Evolutionary conservation across 1,284 basidiomycete species (phyloP).

Genomic region (Sphaerobolus stellatus): DNA sequence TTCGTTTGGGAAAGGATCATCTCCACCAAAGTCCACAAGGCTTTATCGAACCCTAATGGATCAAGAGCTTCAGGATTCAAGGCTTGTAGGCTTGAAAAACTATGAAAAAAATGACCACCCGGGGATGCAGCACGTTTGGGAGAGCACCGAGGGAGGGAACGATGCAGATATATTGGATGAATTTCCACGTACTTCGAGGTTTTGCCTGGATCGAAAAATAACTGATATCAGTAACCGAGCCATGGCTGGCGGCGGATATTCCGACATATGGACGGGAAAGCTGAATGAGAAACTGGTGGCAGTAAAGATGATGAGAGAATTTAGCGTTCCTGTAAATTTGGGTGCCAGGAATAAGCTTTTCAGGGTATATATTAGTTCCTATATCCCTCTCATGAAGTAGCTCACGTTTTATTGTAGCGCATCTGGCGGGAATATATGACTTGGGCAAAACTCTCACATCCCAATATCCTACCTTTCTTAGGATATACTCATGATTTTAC

Average conservation of each 20-base stretch:
- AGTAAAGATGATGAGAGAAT: neutral
- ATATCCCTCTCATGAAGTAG: neutral
- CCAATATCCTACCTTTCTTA: neutral
- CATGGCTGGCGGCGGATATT: neutral
- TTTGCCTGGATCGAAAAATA: neutral
- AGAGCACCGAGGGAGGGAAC: too few species aligned
- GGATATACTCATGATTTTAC: conserved; percentile 1
- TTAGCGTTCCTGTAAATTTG: neutral
- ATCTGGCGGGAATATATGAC: conserved; percentile 1
- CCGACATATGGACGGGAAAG: neutral
- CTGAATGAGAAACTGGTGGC: neutral
- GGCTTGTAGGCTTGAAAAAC: too few species aligned
- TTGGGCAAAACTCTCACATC: neutral
- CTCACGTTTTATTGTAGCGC: too few species aligned
- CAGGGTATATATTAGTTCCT: neutral
- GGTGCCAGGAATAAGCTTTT: neutral
- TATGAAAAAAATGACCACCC: too few species aligned
- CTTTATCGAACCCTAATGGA: too few species aligned
- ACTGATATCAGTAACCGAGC: neutral
- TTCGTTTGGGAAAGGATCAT: too few species aligned
- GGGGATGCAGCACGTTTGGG: too few species aligned
- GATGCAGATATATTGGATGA: too few species aligned
- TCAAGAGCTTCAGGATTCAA: too few species aligned
- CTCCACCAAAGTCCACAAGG: too few species aligned
- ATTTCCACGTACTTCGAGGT: too few species aligned